Percentiles rank a stretch among this genome's conserved stretches.
These are phyloP conservation scores for Aureobasidium sp. DNA, from an alignment of 2,329 filamentous ascomycete species.

Conservation along the genomic window DNA sequence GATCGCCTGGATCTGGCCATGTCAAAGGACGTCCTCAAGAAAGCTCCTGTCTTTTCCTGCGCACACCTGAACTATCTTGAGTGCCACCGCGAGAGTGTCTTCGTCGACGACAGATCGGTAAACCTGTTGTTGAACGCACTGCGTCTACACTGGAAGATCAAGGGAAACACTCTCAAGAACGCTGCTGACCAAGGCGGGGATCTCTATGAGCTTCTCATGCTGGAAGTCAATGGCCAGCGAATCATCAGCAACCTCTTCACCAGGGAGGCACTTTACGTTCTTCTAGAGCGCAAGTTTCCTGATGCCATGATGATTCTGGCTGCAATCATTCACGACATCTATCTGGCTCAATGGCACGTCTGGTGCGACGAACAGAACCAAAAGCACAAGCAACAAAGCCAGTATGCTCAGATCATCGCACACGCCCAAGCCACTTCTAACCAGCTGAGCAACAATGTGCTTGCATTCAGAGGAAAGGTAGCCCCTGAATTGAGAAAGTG, in stretches of 20 bases:
- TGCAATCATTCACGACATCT: background rate
- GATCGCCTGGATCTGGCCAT: background rate
- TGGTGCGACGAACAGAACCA: background rate
- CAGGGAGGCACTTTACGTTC: background rate
- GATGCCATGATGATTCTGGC: background rate
- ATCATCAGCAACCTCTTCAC: background rate
- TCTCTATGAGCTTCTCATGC: background rate
- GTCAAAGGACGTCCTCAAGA: background rate
- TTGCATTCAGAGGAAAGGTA: background rate
- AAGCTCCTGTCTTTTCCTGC: background rate
- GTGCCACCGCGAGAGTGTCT: background rate
- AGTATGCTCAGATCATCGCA: background rate
- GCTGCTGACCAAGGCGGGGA: background rate
- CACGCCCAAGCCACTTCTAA: slow-evolving; percentile 4
- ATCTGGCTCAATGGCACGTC: background rate
- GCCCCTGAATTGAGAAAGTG: background rate
- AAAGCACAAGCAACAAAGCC: background rate
- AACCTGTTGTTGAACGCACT: background rate
- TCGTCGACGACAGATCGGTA: background rate
- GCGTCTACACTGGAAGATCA: slow-evolving; percentile 2
- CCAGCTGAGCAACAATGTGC: slow-evolving; percentile 1
- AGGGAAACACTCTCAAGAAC: background rate
- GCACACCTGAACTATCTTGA: background rate
- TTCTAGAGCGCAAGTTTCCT: background rate
- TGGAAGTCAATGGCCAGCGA: background rate